Base-by-base conservation (phyloP, 371 early-diverging fungal species). In the Sporodiniella umbellata region DNA sequence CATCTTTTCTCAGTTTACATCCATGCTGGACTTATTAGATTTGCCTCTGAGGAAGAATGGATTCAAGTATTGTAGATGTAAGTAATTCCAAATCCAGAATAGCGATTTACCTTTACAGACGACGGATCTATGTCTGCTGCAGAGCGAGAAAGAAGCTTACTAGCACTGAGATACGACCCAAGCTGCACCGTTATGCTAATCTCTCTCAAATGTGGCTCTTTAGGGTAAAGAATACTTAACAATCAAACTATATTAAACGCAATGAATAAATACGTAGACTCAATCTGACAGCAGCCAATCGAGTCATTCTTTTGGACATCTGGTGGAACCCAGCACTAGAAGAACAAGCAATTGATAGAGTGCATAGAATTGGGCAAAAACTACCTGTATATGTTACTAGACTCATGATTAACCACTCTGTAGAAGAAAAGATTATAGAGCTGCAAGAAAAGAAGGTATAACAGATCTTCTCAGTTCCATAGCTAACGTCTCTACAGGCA, bases 271-370 rank as follows among this genome's bases (percentile, higher is more conserved):
- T n/a, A n/a, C n/a, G 21, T 38, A 90, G 89, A 2, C 62, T 91
- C 12, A 92, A 91, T 48, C 67, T 93, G 19, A 88, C 88, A 4
- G 63, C 67, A 8, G 93, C 91, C 0, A 81, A 78, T 51, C 81
- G 87, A 19, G 94, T 93, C 8, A 74, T 84, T 8, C 50, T 86
- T 17, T 70, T 85, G 66, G 90, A 93, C 57, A 73, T 87, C 43
- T 94, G 93, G 92, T 94, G 92, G 90, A 92, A 92, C 62, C 92
- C 92, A 4, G 85, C 88, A 2, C 62, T 90, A 18, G 92, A 94
- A 73, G 78, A 83, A 17, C 92, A 92, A 75, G 93, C 94, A 11
- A 88, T 93, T 51, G 95, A 95, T 60, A 81, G 95, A 59, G 87
- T 91, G 0, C 88, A 93, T 60, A 76, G 94, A 8, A 80, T 94